Conservation (phyloP, 2,329 filamentous ascomycete genomes). For the Pseudogymnoascus sp. region DNA sequence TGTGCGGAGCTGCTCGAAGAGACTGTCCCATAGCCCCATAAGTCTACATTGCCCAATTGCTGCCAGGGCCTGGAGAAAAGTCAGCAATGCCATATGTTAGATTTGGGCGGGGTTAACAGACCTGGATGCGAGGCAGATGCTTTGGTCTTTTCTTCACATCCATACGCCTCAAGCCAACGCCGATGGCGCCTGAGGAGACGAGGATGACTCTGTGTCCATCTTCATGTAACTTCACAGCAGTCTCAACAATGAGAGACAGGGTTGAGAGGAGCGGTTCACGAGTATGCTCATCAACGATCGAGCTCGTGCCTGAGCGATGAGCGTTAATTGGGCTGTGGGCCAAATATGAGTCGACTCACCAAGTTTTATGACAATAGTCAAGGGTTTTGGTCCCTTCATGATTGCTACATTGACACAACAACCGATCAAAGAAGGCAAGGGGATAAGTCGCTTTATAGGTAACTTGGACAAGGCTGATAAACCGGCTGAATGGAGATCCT, state of each 20-base stretch:
- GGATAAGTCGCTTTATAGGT: background rate
- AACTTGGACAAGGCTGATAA: constrained; percentile 4
- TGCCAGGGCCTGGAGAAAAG: constrained; percentile 62
- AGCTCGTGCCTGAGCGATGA: constrained; percentile 72
- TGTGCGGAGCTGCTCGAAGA: constrained; percentile 82
- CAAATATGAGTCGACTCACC: constrained; percentile 36
- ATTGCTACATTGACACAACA: constrained; percentile 21
- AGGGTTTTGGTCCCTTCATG: constrained; percentile 47
- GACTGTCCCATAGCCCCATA: constrained; percentile 89
- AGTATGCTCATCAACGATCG: constrained; percentile 94
- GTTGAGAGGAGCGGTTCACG: constrained; percentile 91
- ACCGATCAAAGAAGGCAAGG: background rate
- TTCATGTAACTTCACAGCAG: constrained; percentile 75
- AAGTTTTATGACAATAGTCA: constrained; percentile 64
- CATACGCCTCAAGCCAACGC: constrained; percentile 86
- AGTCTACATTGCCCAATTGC: constrained; percentile 94
- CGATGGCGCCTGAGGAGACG: constrained; percentile 94
- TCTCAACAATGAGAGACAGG: constrained; percentile 88
- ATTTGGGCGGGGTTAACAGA: constrained; percentile 27
- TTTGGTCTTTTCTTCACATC: constrained; percentile 81
- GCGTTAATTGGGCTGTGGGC: background rate
- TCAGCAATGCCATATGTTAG: constrained; percentile 9
- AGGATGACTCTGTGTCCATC: constrained; percentile 93
- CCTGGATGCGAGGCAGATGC: constrained; percentile 80
- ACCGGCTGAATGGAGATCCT: constrained; percentile 6